Conservation (phyloP, 78 protist genomes). For the Emiliania huxleyi region DNA sequence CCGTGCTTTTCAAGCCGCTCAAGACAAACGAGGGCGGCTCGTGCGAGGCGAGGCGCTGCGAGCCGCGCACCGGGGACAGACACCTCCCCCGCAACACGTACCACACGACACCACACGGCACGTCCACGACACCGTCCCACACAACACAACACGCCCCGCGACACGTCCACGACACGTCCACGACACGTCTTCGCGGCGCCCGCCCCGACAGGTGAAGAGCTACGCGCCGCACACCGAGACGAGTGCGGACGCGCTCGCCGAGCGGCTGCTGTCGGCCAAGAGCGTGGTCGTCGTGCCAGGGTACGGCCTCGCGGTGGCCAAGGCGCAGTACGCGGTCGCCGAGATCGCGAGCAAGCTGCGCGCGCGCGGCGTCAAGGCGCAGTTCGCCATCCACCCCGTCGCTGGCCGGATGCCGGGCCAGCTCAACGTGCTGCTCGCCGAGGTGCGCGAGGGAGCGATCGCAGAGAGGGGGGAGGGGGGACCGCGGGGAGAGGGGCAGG, state of each 20-base stretch:
- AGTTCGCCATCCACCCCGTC: conserved; percentile 94
- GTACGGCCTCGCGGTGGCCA: conserved; percentile 95
- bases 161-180: too few relatives aligned
- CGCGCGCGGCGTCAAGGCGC: conserved; percentile 65
- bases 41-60: too few relatives aligned
- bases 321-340: conserved; percentile 86
- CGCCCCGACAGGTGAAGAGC: too few relatives aligned
- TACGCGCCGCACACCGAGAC: not conserved
- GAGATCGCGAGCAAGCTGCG: conserved; percentile 67
- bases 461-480: not conserved
- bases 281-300: conserved; percentile 94
- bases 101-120: too few relatives aligned
- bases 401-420: conserved; percentile 75
- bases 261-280: conserved; percentile 28
- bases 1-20: conserved; percentile 89
- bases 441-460: too few relatives aligned
- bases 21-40: too few relatives aligned
- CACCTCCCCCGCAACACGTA: too few relatives aligned
- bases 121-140: too few relatives aligned
- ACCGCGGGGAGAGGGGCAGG: too few relatives aligned
- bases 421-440: not conserved
- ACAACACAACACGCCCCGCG: too few relatives aligned
- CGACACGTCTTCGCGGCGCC: too few relatives aligned
- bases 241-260: conserved; percentile 40
- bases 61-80: too few relatives aligned